Conservation (phyloP, 2,329 filamentous ascomycete species). For the Zasmidium cellare region DNA sequence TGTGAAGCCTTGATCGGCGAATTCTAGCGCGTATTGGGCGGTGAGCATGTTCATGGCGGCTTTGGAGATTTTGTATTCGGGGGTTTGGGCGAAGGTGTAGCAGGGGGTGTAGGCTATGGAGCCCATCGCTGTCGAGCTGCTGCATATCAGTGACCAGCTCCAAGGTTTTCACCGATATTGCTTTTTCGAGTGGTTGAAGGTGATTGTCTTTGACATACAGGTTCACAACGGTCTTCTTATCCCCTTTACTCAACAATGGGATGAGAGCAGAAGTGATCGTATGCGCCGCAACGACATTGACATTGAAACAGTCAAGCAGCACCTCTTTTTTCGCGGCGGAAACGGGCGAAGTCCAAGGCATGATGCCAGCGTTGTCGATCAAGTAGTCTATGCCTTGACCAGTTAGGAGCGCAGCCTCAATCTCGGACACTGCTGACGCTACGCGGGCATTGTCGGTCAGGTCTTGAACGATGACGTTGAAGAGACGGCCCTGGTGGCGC, state of each 20-base stretch:
- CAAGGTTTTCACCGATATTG: no score
- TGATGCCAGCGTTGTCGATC: slow-evolving; percentile 3
- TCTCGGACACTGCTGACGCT: background rate
- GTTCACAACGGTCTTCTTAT: slow-evolving; percentile 45
- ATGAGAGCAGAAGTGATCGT: slow-evolving; percentile 42
- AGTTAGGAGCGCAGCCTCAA: background rate
- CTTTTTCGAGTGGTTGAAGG: no score
- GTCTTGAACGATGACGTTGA: no score
- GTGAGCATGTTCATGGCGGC: slow-evolving; percentile 52
- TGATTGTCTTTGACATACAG: slow-evolving; percentile 34
- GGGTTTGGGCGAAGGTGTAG: slow-evolving; percentile 28
- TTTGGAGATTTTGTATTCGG: slow-evolving; percentile 50
- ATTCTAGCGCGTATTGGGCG: slow-evolving; percentile 43
- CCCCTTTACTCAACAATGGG: slow-evolving; percentile 35
- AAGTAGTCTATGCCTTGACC: background rate
- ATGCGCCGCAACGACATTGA: slow-evolving; percentile 43
- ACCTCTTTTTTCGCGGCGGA: slow-evolving; percentile 10
- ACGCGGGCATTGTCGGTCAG: background rate
- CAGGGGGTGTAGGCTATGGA: slow-evolving; percentile 37
- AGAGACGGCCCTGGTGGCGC: no score
- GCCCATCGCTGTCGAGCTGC: background rate
- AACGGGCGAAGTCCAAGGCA: background rate
- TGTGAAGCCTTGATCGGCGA: slow-evolving; percentile 43
- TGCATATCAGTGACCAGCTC: slow-evolving; percentile 16
- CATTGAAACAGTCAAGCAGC: slow-evolving; percentile 33